Evolutionary conservation across 2,329 filamentous ascomycete species (phyloP).

Genomic region (Colletotrichum sp.): DNA sequence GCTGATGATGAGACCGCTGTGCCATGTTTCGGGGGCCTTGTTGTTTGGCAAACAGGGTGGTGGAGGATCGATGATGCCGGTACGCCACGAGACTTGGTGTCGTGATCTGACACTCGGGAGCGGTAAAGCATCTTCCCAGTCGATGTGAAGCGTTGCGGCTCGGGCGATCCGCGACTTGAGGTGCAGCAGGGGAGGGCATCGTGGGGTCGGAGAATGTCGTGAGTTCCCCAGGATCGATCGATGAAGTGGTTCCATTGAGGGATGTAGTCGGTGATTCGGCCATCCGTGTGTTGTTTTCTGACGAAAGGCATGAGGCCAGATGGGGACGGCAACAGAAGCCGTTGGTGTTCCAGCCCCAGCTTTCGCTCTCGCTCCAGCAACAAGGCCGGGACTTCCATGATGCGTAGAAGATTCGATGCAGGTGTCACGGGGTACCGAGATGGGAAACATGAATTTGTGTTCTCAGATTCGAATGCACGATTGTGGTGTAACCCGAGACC

Average conservation of each 20-base stretch:
- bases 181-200: not conserved
- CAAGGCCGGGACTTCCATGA: not conserved
- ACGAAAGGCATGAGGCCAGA: not conserved
- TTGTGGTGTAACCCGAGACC: not conserved
- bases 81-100: not conserved
- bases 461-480: not conserved
- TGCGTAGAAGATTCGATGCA: not conserved
- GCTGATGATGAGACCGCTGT: not conserved
- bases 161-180: not conserved
- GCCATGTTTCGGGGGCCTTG: not conserved
- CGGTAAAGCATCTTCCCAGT: not conserved
- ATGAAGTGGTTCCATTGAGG: not conserved
- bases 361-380: not conserved
- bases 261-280: not conserved
- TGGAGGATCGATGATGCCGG: not conserved
- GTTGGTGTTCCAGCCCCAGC: not conserved
- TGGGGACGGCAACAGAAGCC: not conserved
- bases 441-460: not conserved
- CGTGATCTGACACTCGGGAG: not conserved
- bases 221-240: not conserved
- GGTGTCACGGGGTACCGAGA: not conserved
- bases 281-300: not conserved
- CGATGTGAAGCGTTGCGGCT: not conserved
- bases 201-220: not conserved
- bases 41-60: not conserved